Conservation (phyloP, 768 basidiomycete species). For the Gymnopilus junonius region DNA sequence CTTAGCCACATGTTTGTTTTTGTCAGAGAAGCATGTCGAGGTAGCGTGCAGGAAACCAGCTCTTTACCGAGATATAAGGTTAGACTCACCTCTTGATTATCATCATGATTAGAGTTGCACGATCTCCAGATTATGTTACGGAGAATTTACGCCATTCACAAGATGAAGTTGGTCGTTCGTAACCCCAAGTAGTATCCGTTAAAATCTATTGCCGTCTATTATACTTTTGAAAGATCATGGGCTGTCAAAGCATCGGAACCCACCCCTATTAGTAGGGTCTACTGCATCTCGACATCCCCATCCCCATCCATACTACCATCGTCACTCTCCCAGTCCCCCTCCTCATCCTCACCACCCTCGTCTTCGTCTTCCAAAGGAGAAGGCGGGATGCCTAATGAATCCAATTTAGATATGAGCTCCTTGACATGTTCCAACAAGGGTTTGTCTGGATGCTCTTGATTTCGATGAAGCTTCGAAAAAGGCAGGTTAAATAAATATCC, state of each 20-base stretch:
- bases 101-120: neutral
- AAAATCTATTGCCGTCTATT: slow-evolving; percentile 21
- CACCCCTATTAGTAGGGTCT: slow-evolving; percentile 7
- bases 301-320: slow-evolving; percentile 62
- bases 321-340: slow-evolving; percentile 73
- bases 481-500: slow-evolving; percentile 2
- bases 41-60: neutral
- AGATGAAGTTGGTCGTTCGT: slow-evolving; percentile 1
- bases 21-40: slow-evolving; percentile 1
- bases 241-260: neutral
- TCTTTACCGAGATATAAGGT: neutral
- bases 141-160: neutral
- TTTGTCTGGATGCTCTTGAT: slow-evolving; percentile 74
- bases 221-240: slow-evolving; percentile 33
- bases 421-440: slow-evolving; percentile 76
- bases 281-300: slow-evolving; percentile 63
- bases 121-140: neutral
- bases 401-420: slow-evolving; percentile 73
- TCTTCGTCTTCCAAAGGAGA: slow-evolving; percentile 63
- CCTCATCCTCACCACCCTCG: slow-evolving; percentile 52
- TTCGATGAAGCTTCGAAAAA: slow-evolving; percentile 61
- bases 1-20: slow-evolving; percentile 13
- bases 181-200: neutral
- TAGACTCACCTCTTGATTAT: slow-evolving; percentile 18
- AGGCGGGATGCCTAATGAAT: slow-evolving; percentile 65